phyloP scores from a whole-genome alignment of 1,284 basidiomycete species.

The Cutaneotrichosporon sp. region DNA sequence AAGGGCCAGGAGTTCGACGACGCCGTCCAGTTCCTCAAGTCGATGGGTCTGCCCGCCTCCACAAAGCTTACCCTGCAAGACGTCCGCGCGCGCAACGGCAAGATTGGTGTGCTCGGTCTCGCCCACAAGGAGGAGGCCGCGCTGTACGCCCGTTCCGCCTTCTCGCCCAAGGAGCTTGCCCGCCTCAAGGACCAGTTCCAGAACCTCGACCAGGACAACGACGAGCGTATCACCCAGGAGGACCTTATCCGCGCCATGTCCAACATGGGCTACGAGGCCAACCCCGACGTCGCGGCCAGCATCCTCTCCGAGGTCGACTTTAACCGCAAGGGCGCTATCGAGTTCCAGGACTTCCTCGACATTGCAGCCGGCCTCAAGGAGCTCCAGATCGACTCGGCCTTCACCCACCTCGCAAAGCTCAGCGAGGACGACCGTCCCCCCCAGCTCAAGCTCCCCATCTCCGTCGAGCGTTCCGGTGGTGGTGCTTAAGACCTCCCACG shows the following conservation, averaged over 20 bases:
- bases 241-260: conserved; percentile 46
- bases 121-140: conserved; percentile 42
- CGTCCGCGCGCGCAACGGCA: conserved; percentile 32
- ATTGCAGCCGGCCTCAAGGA: conserved; percentile 78
- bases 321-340: conserved; percentile 54
- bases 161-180: conserved; percentile 64
- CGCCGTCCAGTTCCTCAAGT: conserved; percentile 62
- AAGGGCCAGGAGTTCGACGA: conserved; percentile 59
- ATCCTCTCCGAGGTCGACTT: conserved; percentile 72
- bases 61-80: conserved; percentile 41
- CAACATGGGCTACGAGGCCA: conserved; percentile 40
- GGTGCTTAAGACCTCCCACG: conserved; percentile 55
- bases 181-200: conserved; percentile 59
- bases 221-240: conserved; percentile 41
- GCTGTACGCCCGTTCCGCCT: conserved; percentile 57
- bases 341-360: conserved; percentile 74
- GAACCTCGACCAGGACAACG: conserved; percentile 47
- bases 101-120: conserved; percentile 34
- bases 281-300: conserved; percentile 58
- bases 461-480: conserved; percentile 77
- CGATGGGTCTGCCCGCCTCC: conserved; percentile 67
- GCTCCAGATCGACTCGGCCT: conserved; percentile 57
- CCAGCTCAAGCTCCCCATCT: conserved; percentile 51
- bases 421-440: conserved; percentile 13
- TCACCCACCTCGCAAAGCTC: conserved; percentile 47